Evolutionary conservation across 1,284 basidiomycete species (phyloP).

Genomic region (Taiwanofungus camphoratus): DNA sequence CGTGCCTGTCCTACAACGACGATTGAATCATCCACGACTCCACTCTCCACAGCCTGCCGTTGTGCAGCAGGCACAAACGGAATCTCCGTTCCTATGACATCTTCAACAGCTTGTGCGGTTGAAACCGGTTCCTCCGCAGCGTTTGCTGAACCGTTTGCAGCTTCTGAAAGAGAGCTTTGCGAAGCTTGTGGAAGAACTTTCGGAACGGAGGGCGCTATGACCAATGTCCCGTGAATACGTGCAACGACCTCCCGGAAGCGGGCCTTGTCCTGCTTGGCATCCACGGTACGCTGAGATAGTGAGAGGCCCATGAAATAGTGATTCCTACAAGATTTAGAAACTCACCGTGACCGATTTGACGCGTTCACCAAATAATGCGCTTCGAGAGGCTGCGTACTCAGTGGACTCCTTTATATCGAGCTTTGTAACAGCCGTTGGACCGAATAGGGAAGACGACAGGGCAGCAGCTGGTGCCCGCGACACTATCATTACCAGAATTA

Average conservation of each 20-base stretch:
- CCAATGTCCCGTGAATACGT: slow-evolving; percentile 37
- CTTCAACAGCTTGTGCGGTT: slow-evolving; percentile 11
- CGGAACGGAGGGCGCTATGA: slow-evolving; percentile 44
- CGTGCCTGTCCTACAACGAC: slow-evolving; percentile 63
- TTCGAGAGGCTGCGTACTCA: slow-evolving; percentile 28
- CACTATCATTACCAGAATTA: slow-evolving; percentile 9
- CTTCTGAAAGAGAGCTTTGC: too few species aligned
- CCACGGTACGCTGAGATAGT: background rate
- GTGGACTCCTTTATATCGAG: background rate
- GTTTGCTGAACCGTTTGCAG: background rate
- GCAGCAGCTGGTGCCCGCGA: slow-evolving; percentile 10
- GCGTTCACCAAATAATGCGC: slow-evolving; percentile 35
- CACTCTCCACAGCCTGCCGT: slow-evolving; percentile 24
- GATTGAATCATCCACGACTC: slow-evolving; percentile 53
- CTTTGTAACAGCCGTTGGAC: slow-evolving; percentile 10
- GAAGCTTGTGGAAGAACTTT: slow-evolving; percentile 25
- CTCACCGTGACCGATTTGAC: background rate
- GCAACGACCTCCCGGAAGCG: slow-evolving; percentile 34
- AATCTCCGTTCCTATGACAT: slow-evolving; percentile 40
- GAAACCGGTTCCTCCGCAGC: slow-evolving; percentile 1
- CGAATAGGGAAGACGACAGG: slow-evolving; percentile 23
- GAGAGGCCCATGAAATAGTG: background rate
- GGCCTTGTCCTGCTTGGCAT: slow-evolving; percentile 5
- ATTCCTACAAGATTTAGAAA: background rate
- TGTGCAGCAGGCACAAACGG: slow-evolving; percentile 63